Base-by-base conservation (phyloP, 2,329 filamentous ascomycete genomes). In the Cordyceps militaris region DNA sequence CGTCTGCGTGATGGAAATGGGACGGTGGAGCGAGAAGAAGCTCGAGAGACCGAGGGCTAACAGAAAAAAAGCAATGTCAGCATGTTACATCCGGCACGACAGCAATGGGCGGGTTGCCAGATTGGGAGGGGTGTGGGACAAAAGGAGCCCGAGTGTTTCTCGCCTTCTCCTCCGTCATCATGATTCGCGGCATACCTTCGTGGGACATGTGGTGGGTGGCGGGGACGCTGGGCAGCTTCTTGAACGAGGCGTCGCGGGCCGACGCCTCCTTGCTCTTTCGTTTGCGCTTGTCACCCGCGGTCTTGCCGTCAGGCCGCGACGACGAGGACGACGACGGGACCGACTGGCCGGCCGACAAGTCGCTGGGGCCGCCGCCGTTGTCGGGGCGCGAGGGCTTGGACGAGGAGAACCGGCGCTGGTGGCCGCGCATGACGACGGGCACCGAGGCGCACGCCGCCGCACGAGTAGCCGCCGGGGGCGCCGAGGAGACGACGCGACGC, bases 21-120 rank as follows among this genome's bases (percentile, higher is more conserved):
- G 94, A 61, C 94, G 86, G 74, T 99, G 91, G 63, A 96, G 87
- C 62, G 92, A 95, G 78, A 97, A 97, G 80, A 99, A 97, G 60
- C 88, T 88, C 8, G 93, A 94, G 47, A 96, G 79, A 62, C 88
- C 87, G 61, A 97, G 81, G 68, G 95, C 94, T 97, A 63, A 62
- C 28, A 14, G n/a, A n/a, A n/a, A n/a, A n/a, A n/a, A 42, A 23
- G n/a, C 7, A 9, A 21, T 50, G 34, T 67, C 53, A 64, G 63
- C 54, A 64, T 44, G 3, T 19, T 6, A 34, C 21, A 47, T 21
- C 38, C 4, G 13, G 19, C 28, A 48, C 36, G 32, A 21, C n/a
- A 38, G 24, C 3, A n/a, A n/a, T n/a, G 34, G n/a, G 34, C 34
- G 8, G 26, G 16, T 42, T 47, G 44, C 26, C 26, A 16, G 16